phyloP scores from a whole-genome alignment of 2,329 filamentous ascomycete species.

The Aspergillus ochraceus region DNA sequence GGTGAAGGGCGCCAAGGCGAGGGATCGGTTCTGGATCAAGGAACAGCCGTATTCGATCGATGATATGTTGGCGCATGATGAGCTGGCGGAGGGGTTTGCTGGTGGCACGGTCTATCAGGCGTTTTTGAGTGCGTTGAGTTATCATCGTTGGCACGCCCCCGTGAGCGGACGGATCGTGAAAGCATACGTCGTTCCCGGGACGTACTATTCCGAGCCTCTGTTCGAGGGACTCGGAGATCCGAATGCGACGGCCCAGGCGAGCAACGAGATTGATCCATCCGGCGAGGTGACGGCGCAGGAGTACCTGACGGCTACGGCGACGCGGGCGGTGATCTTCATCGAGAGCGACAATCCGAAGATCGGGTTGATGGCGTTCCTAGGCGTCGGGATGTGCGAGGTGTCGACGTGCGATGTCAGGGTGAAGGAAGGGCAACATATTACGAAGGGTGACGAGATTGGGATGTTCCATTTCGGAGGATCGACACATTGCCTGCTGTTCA shows the following conservation, averaged over 20 bases:
- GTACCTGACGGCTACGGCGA: slow-evolving; percentile 67
- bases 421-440: slow-evolving; percentile 62
- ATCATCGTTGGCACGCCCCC: slow-evolving; percentile 73
- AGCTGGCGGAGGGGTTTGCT: slow-evolving; percentile 53
- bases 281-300: slow-evolving; percentile 53
- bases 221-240: slow-evolving; percentile 48
- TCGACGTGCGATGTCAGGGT: slow-evolving; percentile 72
- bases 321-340: slow-evolving; percentile 68
- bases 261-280: too few relatives aligned
- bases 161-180: slow-evolving; percentile 61
- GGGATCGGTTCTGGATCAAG: slow-evolving; percentile 68
- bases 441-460: slow-evolving; percentile 70
- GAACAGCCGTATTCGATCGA: slow-evolving; percentile 65
- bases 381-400: slow-evolving; percentile 76
- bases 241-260: too few relatives aligned
- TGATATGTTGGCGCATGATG: slow-evolving; percentile 63
- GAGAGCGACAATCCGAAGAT: slow-evolving; percentile 66
- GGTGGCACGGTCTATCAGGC: slow-evolving; percentile 70
- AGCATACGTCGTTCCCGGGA: slow-evolving; percentile 61
- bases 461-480: slow-evolving; percentile 83
- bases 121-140: slow-evolving; percentile 65
- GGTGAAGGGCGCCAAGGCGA: slow-evolving; percentile 51
- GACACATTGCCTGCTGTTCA: slow-evolving; percentile 68
- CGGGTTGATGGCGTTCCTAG: slow-evolving; percentile 69
- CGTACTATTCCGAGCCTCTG: slow-evolving; percentile 65